Evolutionary conservation across 495 filamentous ascomycete genomes (phyloP), one percentile per base, ranked within the genome.

Genomic region (Hypoxylon intermedium): DNA sequence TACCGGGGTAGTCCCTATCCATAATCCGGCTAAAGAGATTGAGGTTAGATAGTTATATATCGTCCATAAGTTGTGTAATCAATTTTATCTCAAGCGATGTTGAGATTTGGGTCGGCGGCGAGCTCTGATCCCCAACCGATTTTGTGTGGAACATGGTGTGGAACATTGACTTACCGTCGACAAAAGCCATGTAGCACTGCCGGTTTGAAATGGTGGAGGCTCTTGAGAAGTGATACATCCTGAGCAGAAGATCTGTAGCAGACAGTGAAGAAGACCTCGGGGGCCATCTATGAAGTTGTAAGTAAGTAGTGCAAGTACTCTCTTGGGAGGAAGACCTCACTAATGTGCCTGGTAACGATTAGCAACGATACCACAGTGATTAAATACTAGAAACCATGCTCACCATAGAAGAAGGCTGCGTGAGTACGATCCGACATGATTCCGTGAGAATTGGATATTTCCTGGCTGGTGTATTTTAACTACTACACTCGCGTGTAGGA

Each of bases 1-100:
- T 89, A n/a, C 87, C 93, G 0, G 94, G 94, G 68, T 96, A 98
- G 73, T 95, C 91, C 40, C 82, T 87, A 23, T 72, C 38, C 24
- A 47, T 23, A 0, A 81, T 73, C 6, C 77, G 72, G 21, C 68
- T 71, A 31, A 31, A 46, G 19, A n/a, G 45, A 9, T 15, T 19
- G 24, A 33, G 20, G 15, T 57, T 41, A 55, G 42, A 57, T 21
- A 48, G 9, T 7, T 20, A 11, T 38, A n/a, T n/a, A n/a, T n/a
- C n/a, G n/a, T n/a, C n/a, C n/a, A n/a, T n/a, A n/a, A n/a, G n/a
- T n/a, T n/a, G n/a, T n/a, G n/a, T n/a, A n/a, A n/a, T n/a, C n/a
- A n/a, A n/a, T n/a, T n/a, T n/a, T n/a, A n/a, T n/a, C n/a, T 21
- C 5, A 24, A 9, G 6, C 15, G 7, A 47, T 9, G 15, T 19